Percentiles rank a stretch among this genome's conserved stretches.
Conservation (phyloP, 805 yeast species). For the Maudiozyma pseudohumilis region DNA sequence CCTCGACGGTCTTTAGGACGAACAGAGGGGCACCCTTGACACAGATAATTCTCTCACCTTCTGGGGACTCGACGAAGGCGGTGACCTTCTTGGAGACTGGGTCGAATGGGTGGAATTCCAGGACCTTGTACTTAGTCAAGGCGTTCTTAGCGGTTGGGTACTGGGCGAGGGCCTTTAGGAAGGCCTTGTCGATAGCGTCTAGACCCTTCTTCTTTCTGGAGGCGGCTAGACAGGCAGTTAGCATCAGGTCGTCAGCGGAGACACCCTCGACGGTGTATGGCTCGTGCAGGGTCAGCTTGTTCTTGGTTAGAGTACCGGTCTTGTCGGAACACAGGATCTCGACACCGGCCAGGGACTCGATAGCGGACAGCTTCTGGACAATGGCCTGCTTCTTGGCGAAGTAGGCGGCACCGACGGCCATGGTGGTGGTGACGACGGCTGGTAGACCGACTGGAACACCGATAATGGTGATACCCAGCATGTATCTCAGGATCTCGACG, state of each 20-base stretch:
- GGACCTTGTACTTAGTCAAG: constrained; percentile 85
- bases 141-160: constrained; percentile 93
- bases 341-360: constrained; percentile 95
- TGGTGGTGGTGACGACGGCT: constrained; percentile 95
- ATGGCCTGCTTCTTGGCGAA: constrained; percentile 94
- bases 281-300: constrained; percentile 90
- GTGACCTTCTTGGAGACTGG: constrained; percentile 96
- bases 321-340: constrained; percentile 96
- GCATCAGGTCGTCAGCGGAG: constrained; percentile 89
- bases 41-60: constrained; percentile 89
- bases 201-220: constrained; percentile 97
- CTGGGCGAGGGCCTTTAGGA: constrained; percentile 76
- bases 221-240: constrained; percentile 96
- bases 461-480: constrained; percentile 89
- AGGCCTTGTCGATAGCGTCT: constrained; percentile 95
- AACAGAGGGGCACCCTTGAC: constrained; percentile 98
- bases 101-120: constrained; percentile 95
- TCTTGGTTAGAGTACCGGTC: constrained; percentile 96
- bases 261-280: constrained; percentile 98
- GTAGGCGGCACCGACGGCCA: constrained; percentile 99
- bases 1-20: constrained; percentile 93
- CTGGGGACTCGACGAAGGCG: constrained; percentile 91
- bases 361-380: constrained; percentile 93
- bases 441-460: constrained; percentile 99
- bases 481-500: constrained; percentile 82